phyloP scores from a whole-genome alignment of 441 rosid species.

The Mallotus repandus region DNA sequence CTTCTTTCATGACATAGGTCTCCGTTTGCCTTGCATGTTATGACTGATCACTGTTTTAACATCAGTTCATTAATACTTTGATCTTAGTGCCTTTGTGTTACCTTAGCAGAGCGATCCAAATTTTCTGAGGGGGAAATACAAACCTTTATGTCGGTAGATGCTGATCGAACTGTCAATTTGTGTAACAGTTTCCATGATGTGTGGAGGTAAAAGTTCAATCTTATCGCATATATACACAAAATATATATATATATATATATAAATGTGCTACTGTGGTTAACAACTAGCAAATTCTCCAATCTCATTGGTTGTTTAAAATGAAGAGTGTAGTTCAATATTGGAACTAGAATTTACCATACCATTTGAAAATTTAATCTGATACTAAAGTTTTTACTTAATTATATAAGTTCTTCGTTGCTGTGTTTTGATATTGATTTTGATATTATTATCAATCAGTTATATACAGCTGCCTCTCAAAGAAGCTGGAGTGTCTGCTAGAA shows the following conservation, averaged over 20 bases:
- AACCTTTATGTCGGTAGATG: conserved; percentile 98
- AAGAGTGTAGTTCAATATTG: neutral
- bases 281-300: neutral
- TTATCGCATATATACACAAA: neutral
- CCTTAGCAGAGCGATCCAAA: conserved; percentile 69
- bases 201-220: conserved; percentile 71
- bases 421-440: neutral
- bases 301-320: neutral
- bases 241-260: neutral
- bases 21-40: neutral
- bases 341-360: neutral
- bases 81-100: conserved; percentile 69
- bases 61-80: conserved; percentile 25
- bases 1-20: neutral
- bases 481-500: neutral
- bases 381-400: neutral
- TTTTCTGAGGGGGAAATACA: conserved; percentile 97
- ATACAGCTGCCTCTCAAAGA: neutral
- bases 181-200: conserved; percentile 91
- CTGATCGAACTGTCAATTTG: conserved; percentile 88
- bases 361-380: too few relatives aligned
- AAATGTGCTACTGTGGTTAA: neutral
- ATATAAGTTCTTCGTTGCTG: neutral
- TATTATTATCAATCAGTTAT: neutral
- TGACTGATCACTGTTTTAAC: conserved; percentile 12